phyloP scores from a whole-genome alignment of 768 basidiomycete species.

The Suillus subaureus region DNA sequence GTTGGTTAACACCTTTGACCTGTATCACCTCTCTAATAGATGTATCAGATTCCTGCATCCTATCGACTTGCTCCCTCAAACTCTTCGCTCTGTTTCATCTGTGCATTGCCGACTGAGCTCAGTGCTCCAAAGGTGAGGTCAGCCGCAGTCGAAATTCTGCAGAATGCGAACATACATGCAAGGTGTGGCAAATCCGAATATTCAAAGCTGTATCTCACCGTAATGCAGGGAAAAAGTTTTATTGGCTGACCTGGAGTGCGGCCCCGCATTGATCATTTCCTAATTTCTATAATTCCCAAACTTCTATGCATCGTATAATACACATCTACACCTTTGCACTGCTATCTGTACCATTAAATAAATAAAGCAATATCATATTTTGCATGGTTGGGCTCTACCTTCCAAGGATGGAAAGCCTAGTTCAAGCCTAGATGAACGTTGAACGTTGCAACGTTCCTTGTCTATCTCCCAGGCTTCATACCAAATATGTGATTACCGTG shows the following conservation, averaged over 20 bases:
- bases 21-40: constrained; percentile 12
- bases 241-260: constrained; percentile 52
- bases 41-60: constrained; percentile 57
- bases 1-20: constrained; percentile 40
- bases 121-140: constrained; percentile 44
- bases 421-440: background rate
- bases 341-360: constrained; percentile 10
- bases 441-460: no score
- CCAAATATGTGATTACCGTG: constrained; percentile 7
- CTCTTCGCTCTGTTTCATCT: constrained; percentile 61
- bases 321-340: constrained; percentile 11
- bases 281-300: constrained; percentile 27
- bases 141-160: constrained; percentile 47
- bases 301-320: constrained; percentile 13
- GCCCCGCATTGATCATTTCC: constrained; percentile 58
- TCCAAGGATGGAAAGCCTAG: background rate
- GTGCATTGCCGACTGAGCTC: constrained; percentile 48
- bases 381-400: background rate
- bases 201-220: constrained; percentile 11
- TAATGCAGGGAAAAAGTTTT: constrained; percentile 47
- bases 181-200: constrained; percentile 37
- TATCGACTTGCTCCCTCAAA: constrained; percentile 65
- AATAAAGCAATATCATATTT: background rate
- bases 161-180: constrained; percentile 43
- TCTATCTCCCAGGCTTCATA: background rate